Evolutionary conservation across 2,329 filamentous ascomycete species (phyloP), one percentile per base, ranked within the genome.

Genomic region (Neofusicoccum kwambonambiense): DNA sequence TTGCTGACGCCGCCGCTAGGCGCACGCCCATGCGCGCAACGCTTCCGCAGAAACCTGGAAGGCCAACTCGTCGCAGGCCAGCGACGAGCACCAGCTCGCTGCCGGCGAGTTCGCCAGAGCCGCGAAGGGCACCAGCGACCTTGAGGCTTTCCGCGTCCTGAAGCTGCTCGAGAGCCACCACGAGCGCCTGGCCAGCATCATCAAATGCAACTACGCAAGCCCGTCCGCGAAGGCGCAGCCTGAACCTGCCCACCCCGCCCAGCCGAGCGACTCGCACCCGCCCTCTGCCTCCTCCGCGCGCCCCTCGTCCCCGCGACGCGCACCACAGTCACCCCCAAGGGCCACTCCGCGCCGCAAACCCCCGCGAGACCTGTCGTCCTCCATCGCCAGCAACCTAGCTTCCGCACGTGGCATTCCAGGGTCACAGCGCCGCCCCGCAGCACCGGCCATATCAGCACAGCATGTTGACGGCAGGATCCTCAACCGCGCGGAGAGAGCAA

Each of bases 101-200:
- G 94, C 95, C 2, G 89, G 89, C 68, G 92, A 97, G 75, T 98
- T 97, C 76, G 89, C 92, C 67, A 89, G 89, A 67, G 93, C 93
- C 35, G 89, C 91, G n/a, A 86, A 87, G 67, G 85, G 80, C 54
- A 96, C 92, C 7, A 77, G 78, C n/a, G 86, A 89, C 73, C 75
- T 75, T 4, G 85, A 88, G 77, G 94, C 93, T 13, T 79, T 96
- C 57, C 88, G 95, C 61, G 95, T 93, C 9, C 82, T 99, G 66
- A 87, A 86, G 69, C 85, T 98, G 2, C 88, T 99, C 65, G 92
- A 97, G 77, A 85, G 91, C 68, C 92, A 99, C 76, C 95, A 99
- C 76, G 87, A 88, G 69, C 89, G 88, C 67, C 88, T 98, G 12
- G 92, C 93, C 15, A 87, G 90, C 68, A 87, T 97, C 47, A 86